Evolutionary conservation across 768 basidiomycete species (phyloP), one percentile per base, ranked within the genome.

Genomic region (Nidula microcarpa): DNA sequence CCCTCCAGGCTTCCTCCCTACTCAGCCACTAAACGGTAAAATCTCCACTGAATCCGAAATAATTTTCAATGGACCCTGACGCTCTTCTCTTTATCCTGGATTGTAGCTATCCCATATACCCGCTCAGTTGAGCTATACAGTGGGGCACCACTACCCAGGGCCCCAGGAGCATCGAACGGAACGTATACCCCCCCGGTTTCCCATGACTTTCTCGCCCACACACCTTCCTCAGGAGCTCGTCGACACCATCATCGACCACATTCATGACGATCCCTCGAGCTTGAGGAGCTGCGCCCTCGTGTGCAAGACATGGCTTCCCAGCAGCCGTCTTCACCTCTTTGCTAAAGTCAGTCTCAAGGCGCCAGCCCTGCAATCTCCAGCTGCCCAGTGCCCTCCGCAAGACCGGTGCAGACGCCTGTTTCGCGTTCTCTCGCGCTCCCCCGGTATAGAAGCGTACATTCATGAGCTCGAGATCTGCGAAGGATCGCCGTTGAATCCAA

Each of bases 181-280:
- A 11, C 14, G 18, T 49, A 16, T 36, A 10, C 2, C 3, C 33
- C 13, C 32, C 30, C 33, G 8, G 11, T 9, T 46, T n/a, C 13
- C 44, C 44, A 46, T 46, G 32, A 14, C 18, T 23, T 32, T n/a
- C 18, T 36, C 32, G 14, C 14, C 48, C 11, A 34, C 34, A 30
- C 53, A 34, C 23, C 68, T 77, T 7, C 76, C 76, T 1, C 76
- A 78, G 57, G 76, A 78, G 58, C 71, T 77, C 43, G 67, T 74
- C 17, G 77, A 78, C 66, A 62, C 71, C 52, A 73, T 77, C 58
- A 65, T 79, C 61, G 77, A 77, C 66, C 66, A 76, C 55, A 65
- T 78, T 35, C 60, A 71, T 59, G 65, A 72, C 57, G 69, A 75
- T 53, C 57, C 55, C 23, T 3, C 50, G 39, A 55, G 69, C 18